phyloP scores from a whole-genome alignment of 305 asterid species.

The Fraxinus xanthoxyloides region DNA sequence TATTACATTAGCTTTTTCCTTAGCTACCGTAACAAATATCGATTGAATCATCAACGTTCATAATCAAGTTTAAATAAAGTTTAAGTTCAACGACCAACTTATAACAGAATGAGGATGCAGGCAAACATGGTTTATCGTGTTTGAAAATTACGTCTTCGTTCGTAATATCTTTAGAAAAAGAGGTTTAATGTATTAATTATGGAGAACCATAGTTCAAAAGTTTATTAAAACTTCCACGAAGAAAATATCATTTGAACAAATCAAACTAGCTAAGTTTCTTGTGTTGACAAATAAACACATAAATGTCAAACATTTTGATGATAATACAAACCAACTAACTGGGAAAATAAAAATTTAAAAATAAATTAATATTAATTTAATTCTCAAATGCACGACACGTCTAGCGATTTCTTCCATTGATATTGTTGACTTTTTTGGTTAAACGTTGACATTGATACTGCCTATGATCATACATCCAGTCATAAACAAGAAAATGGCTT shows the following conservation, averaged over 20 bases:
- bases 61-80: background rate
- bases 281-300: background rate
- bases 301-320: slow-evolving; percentile 24
- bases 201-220: background rate
- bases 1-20: background rate
- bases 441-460: background rate
- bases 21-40: background rate
- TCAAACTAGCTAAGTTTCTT: background rate
- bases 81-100: background rate
- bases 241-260: background rate
- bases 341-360: background rate
- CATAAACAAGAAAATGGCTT: background rate
- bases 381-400: background rate
- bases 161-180: background rate
- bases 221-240: background rate
- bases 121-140: no score
- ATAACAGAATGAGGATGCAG: no score
- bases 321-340: background rate
- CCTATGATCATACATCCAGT: background rate
- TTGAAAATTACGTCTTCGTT: no score
- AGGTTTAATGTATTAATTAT: background rate
- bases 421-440: slow-evolving; percentile 17
- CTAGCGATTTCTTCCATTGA: background rate
- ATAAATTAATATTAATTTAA: background rate
- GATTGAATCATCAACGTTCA: background rate